Evolutionary conservation across 2,329 filamentous ascomycete genomes (phyloP).

Genomic region (Dactylella cylindrospora): DNA sequence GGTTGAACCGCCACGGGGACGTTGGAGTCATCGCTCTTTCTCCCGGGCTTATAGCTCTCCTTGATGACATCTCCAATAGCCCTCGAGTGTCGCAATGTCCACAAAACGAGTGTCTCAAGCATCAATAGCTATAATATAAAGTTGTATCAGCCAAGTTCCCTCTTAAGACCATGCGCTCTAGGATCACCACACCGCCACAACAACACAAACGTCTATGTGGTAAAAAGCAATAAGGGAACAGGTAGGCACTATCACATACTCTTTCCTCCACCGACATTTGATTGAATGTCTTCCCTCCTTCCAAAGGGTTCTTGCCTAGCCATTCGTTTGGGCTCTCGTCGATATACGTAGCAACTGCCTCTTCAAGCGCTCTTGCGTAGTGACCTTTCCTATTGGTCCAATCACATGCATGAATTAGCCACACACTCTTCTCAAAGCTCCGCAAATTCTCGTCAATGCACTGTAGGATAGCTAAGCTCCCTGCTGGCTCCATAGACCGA

Average conservation of each 20-base stretch:
- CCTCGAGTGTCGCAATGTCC: constrained; percentile 87
- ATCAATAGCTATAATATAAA: constrained; percentile 68
- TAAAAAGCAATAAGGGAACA: constrained; percentile 46
- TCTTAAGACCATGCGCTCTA: too few species aligned
- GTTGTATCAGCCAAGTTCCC: too few species aligned
- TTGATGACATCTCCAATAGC: constrained; percentile 77
- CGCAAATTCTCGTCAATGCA: not conserved
- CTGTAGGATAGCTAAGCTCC: not conserved
- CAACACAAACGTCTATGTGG: constrained; percentile 13
- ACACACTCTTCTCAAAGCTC: not conserved
- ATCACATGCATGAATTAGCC: constrained; percentile 13
- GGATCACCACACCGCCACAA: too few species aligned
- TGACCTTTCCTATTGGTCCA: constrained; percentile 71
- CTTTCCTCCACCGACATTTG: constrained; percentile 78
- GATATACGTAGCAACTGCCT: constrained; percentile 81
- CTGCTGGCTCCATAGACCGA: constrained; percentile 6
- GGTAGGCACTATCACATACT: constrained; percentile 59
- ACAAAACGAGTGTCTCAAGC: constrained; percentile 78
- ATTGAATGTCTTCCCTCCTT: constrained; percentile 76
- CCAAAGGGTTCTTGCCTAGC: constrained; percentile 79
- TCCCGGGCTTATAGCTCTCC: constrained; percentile 81
- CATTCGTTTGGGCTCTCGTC: constrained; percentile 85
- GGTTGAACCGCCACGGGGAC: constrained; percentile 86
- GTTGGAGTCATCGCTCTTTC: constrained; percentile 75
- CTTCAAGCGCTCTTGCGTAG: constrained; percentile 88